These are phyloP conservation scores for Amanita brunnescens DNA, from an alignment of 768 basidiomycete species.

Conservation along the genomic window DNA sequence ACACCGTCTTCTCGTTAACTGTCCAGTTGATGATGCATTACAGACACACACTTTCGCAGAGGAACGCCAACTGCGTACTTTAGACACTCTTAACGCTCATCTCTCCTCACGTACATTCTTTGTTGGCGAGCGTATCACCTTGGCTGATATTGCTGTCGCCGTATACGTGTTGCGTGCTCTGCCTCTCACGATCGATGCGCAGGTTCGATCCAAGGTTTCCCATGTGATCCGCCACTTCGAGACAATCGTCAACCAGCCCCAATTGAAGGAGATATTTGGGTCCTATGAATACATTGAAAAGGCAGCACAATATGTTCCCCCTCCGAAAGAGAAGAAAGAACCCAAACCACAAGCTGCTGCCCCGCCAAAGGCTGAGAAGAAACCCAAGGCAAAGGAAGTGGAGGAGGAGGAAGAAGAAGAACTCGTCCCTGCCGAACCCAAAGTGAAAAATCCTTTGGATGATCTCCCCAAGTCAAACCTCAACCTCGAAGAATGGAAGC, in stretches of 20 bases:
- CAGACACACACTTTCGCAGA: constrained; percentile 51
- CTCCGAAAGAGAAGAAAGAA: constrained; percentile 74
- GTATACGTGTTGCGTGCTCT: constrained; percentile 46
- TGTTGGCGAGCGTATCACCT: constrained; percentile 88
- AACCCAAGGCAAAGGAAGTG: constrained; percentile 50
- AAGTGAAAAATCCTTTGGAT: constrained; percentile 92
- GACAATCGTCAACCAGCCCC: constrained; percentile 81
- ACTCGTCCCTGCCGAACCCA: constrained; percentile 72
- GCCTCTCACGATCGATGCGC: constrained; percentile 52
- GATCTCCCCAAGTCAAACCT: constrained; percentile 79
- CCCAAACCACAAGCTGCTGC: constrained; percentile 42
- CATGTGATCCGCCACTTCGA: constrained; percentile 80
- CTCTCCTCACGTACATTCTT: constrained; percentile 80
- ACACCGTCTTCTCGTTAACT: not conserved
- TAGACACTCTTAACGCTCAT: constrained; percentile 65
- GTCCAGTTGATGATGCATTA: not conserved
- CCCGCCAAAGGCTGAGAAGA: constrained; percentile 53
- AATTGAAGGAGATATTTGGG: constrained; percentile 60
- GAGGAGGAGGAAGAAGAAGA: constrained; percentile 82
- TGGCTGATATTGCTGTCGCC: constrained; percentile 79
- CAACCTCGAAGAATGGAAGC: constrained; percentile 96
- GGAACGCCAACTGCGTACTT: constrained; percentile 46
- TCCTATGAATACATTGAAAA: constrained; percentile 58
- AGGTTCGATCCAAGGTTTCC: constrained; percentile 55
- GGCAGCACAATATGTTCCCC: constrained; percentile 59